These are phyloP conservation scores for Zizania latifolia DNA, from an alignment of 176 grass and related monocot species.

Conservation along the genomic window DNA sequence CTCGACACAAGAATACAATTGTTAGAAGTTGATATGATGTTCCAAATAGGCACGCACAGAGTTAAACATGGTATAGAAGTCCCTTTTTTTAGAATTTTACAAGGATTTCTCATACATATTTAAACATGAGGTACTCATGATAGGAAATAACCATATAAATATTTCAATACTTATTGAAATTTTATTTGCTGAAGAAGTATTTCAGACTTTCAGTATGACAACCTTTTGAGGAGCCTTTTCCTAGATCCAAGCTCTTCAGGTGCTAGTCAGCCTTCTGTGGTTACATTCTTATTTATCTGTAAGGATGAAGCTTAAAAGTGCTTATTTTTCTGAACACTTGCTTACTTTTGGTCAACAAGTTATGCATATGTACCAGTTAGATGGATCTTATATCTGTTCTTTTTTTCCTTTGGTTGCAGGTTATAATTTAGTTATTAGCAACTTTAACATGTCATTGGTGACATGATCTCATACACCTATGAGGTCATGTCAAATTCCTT, in stretches of 20 bases:
- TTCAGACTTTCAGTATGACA: background rate
- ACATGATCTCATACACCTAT: slow-evolving; percentile 19
- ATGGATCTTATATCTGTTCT: background rate
- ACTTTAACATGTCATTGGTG: slow-evolving; percentile 28
- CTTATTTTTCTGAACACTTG: background rate
- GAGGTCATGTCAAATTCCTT: slow-evolving; percentile 6
- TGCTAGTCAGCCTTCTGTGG: background rate
- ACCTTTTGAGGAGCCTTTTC: background rate
- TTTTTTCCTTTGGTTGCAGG: slow-evolving; percentile 26
- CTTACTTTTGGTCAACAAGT: background rate
- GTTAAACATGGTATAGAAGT: background rate
- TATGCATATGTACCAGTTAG: background rate
- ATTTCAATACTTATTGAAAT: background rate
- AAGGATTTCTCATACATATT: background rate
- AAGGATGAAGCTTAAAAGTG: background rate
- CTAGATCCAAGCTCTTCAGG: background rate
- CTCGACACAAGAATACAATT: background rate
- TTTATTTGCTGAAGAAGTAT: background rate
- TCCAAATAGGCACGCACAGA: background rate
- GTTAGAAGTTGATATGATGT: background rate
- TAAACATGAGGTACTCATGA: background rate
- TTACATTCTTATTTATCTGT: background rate
- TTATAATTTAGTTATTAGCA: slow-evolving; percentile 1
- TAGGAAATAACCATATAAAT: background rate
- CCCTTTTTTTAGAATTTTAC: background rate